A percentile compares a stretch with the other conserved stretches of the same genome.
phyloP scores from a whole-genome alignment of 805 yeast species.

The Lipomyces yamadae region DNA sequence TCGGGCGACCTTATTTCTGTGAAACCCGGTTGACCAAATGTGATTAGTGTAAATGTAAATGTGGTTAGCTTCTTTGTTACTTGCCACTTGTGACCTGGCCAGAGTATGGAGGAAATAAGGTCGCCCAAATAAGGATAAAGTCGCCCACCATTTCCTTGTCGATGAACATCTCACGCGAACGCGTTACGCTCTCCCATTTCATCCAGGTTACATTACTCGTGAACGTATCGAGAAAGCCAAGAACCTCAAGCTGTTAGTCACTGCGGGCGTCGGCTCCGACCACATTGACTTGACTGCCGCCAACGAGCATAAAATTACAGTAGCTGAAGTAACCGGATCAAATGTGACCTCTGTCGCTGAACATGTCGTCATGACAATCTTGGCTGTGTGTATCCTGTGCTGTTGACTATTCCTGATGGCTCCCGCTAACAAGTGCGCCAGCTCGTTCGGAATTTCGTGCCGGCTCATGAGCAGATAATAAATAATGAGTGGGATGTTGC shows the following conservation, averaged over 20 bases:
- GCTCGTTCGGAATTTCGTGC: constrained; percentile 76
- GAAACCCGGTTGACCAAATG: no score
- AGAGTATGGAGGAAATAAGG: no score
- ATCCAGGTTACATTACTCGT: constrained; percentile 73
- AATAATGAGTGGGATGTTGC: constrained; percentile 77
- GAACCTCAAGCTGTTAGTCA: constrained; percentile 68
- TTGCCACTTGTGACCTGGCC: no score
- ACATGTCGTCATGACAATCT: constrained; percentile 75
- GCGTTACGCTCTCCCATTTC: no score
- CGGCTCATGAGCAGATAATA: constrained; percentile 72
- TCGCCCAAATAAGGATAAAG: no score
- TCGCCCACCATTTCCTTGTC: no score
- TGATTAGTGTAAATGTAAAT: no score
- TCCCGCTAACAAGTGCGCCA: constrained; percentile 4
- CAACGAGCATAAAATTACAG: constrained; percentile 65
- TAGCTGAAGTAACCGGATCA: constrained; percentile 81
- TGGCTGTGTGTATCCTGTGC: constrained; percentile 45
- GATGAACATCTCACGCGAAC: no score
- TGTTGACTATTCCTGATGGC: background rate
- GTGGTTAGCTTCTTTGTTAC: no score
- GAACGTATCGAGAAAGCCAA: constrained; percentile 72
- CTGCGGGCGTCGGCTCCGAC: constrained; percentile 88
- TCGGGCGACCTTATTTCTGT: no score
- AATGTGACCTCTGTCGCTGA: constrained; percentile 82
- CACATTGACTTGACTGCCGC: constrained; percentile 76